Evolutionary conservation across 1,284 basidiomycete genomes (phyloP), one percentile per base, ranked within the genome.

Genomic region (Cryptococcus sp.): DNA sequence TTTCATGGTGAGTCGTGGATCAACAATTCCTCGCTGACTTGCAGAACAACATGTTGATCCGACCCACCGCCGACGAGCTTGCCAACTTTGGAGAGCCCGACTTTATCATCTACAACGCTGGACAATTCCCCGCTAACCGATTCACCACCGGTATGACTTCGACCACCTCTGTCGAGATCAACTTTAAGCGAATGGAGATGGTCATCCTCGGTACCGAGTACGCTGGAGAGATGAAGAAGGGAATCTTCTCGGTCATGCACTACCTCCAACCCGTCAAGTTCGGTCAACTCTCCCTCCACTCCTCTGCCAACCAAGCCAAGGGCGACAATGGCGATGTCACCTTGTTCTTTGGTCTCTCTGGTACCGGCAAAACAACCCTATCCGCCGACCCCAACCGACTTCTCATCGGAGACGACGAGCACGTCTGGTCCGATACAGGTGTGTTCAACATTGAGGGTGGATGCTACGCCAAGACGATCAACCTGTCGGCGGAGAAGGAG

Each of bases 171-270:
- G 94, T 99, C 50, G 95, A 97, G 78, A 90, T 99, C 80, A 99
- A 99, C 84, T 98, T 99, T 78, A 97, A 97, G 81, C 89, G 95
- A 51, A 97, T 93, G 87, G 95, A 99, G 77, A 99, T 99, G 94
- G 93, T 99, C 70, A 98, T 99, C 70, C 88, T 99, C 66, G 94
- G 95, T 56, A 97, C 95, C 49, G 94, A 98, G 74, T 98, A 98
- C 74, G 95, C 95, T 45, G 95, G 95, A 57, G 95, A 99, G 79
- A 99, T 98, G 95, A 99, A 99, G 81, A 98, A 98, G 84, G 95
- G 95, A 74, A 89, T 99, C 73, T 98, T 99, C 80, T 92, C 88
- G 46, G 93, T 99, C 67, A 99, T 99, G 95, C 95, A 99, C 79
- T 99, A 98, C 76, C 82, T 99, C 58, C 91, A 95, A 79, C 94